A percentile compares a stretch with the other conserved stretches of the same genome.
Conservation (phyloP, 225 moss, liverwort and hornwort genomes). For the Polytrichum formosum region DNA sequence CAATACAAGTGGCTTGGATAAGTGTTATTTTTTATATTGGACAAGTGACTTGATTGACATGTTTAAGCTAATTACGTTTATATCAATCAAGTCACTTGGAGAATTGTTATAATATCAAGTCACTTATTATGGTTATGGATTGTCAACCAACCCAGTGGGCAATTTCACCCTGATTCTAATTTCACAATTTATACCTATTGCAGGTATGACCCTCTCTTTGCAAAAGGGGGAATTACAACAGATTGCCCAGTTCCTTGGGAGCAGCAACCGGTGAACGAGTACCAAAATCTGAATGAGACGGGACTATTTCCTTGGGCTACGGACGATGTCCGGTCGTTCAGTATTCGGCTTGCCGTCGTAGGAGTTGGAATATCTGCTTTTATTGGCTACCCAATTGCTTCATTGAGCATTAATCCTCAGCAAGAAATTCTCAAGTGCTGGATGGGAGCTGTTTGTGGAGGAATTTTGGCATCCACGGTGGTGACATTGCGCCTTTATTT, state of each 20-base stretch:
- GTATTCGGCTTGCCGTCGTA: slow-evolving; percentile 63
- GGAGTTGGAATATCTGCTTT: slow-evolving; percentile 59
- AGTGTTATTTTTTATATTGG: too few species aligned
- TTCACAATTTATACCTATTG: background rate
- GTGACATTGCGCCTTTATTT: slow-evolving; percentile 83
- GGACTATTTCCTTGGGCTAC: slow-evolving; percentile 92
- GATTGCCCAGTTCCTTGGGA: slow-evolving; percentile 96
- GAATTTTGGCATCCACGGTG: slow-evolving; percentile 75
- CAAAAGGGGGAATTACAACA: slow-evolving; percentile 64
- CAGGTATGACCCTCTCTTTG: slow-evolving; percentile 71
- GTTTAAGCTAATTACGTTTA: too few species aligned
- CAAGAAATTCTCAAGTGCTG: slow-evolving; percentile 83
- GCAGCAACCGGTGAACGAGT: slow-evolving; percentile 98
- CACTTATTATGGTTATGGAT: too few species aligned
- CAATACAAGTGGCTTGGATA: too few species aligned
- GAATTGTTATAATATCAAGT: too few species aligned
- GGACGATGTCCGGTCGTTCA: slow-evolving; percentile 58
- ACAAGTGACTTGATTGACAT: too few species aligned
- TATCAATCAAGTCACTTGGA: too few species aligned
- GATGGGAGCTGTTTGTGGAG: slow-evolving; percentile 82
- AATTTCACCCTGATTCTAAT: too few species aligned
- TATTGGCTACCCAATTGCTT: slow-evolving; percentile 79
- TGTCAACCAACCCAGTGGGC: too few species aligned
- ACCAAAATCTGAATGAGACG: slow-evolving; percentile 79
- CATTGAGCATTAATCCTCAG: slow-evolving; percentile 79